Evolutionary conservation across 148 eudicot species (phyloP).

Genomic region (Chenopodium berlandieri): DNA sequence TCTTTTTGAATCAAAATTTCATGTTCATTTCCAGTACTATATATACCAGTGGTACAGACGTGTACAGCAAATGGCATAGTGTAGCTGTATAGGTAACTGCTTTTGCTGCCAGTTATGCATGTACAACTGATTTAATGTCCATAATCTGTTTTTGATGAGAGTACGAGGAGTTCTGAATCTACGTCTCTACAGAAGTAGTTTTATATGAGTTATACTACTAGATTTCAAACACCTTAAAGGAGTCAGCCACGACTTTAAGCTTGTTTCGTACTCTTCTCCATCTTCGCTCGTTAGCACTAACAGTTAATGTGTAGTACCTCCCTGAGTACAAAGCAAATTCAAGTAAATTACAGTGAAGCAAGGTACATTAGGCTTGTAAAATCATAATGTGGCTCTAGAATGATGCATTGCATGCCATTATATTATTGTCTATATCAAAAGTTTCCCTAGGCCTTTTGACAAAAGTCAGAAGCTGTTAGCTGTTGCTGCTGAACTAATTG

Average conservation of each 20-base stretch:
- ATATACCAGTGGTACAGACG: no score
- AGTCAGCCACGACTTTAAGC: constrained; percentile 89
- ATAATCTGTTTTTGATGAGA: background rate
- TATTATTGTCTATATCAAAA: background rate
- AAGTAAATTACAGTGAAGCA: background rate
- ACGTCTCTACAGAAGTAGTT: background rate
- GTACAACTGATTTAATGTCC: background rate
- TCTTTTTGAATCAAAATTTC: no score
- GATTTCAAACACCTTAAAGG: constrained; percentile 74
- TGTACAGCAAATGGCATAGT: background rate
- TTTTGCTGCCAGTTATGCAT: background rate
- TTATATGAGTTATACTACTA: constrained; percentile 7
- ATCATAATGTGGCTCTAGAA: no score
- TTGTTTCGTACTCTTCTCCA: constrained; percentile 67
- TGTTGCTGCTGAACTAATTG: background rate
- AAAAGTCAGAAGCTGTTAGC: background rate
- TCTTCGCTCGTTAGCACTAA: constrained; percentile 78
- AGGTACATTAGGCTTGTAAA: background rate
- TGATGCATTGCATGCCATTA: background rate
- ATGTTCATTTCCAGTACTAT: background rate
- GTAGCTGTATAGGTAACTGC: background rate
- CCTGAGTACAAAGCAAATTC: constrained; percentile 37
- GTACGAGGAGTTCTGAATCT: background rate
- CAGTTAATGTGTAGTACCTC: constrained; percentile 76
- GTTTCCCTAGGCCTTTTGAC: background rate